phyloP scores from a whole-genome alignment of 352 stramenopile species.

The Globisporangium ultimum region DNA sequence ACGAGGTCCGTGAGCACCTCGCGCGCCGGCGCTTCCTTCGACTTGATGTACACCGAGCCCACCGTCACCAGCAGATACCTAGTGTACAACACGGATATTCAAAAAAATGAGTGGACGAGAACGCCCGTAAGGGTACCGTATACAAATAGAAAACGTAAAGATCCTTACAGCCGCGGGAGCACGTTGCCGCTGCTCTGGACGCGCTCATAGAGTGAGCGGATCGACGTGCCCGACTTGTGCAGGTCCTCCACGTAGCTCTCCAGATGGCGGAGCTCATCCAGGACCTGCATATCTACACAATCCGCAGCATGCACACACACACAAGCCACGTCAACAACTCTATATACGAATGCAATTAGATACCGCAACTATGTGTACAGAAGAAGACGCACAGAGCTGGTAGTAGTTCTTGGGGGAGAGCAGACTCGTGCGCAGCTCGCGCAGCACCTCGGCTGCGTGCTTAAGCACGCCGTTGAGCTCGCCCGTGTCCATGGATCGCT shows the following conservation, averaged over 20 bases:
- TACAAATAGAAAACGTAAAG: background rate
- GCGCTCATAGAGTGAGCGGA: conserved; percentile 94
- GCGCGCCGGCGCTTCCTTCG: conserved; percentile 57
- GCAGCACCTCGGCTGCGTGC: conserved; percentile 76
- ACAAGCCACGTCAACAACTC: background rate
- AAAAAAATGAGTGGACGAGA: background rate
- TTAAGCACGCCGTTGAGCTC: conserved; percentile 80
- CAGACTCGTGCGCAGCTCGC: conserved; percentile 80
- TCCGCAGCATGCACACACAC: background rate
- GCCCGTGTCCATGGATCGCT: conserved; percentile 68
- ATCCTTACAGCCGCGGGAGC: conserved; percentile 89
- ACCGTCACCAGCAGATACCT: conserved; percentile 96
- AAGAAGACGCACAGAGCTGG: conserved; percentile 92
- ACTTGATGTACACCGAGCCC: conserved; percentile 94
- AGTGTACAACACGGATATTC: background rate
- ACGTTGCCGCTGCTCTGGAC: conserved; percentile 96
- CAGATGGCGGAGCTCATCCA: conserved; percentile 94
- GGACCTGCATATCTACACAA: conserved; percentile 70
- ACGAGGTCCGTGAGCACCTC: conserved; percentile 98
- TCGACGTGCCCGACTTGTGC: conserved; percentile 68
- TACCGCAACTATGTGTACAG: background rate
- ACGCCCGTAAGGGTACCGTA: background rate
- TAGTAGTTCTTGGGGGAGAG: conserved; percentile 99
- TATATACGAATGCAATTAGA: background rate
- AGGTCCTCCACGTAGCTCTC: conserved; percentile 93